Evolutionary conservation across 169 alveolate species (phyloP).

Genomic region (Plasmodium reichenowi): DNA sequence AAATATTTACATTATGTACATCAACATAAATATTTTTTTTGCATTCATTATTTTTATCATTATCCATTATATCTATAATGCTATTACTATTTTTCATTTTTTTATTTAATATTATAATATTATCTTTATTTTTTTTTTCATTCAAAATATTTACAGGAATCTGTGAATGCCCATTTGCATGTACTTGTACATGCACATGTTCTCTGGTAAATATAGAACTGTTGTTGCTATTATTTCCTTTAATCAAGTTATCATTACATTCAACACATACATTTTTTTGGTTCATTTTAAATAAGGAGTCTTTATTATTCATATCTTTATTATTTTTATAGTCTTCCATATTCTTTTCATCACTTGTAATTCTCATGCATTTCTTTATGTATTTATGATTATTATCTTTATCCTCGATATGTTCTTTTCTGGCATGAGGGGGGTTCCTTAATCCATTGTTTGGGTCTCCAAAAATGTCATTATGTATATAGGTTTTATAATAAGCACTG

Average conservation of each 20-base stretch:
- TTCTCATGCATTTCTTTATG: no score
- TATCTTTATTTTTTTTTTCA: background rate
- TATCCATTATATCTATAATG: background rate
- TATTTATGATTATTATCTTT: no score
- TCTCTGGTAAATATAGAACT: background rate
- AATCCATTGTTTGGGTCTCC: no score
- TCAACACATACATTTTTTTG: background rate
- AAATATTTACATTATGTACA: constrained; percentile 9
- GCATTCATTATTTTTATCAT: constrained; percentile 8
- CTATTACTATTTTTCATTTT: background rate
- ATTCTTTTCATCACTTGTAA: no score
- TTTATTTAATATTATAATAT: background rate
- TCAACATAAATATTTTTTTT: background rate
- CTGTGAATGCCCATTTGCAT: no score
- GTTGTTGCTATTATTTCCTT: constrained; percentile 11
- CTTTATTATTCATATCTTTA: background rate
- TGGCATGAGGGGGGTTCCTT: no score
- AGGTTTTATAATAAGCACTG: no score
- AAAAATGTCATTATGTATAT: no score
- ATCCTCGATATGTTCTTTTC: no score
- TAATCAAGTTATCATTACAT: background rate
- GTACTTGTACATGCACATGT: background rate
- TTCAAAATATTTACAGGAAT: background rate
- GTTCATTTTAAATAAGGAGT: no score
- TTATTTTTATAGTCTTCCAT: background rate